Evolutionary conservation across 2,329 filamentous ascomycete species (phyloP).

Genomic region (Chaetoscypha palmicola): DNA sequence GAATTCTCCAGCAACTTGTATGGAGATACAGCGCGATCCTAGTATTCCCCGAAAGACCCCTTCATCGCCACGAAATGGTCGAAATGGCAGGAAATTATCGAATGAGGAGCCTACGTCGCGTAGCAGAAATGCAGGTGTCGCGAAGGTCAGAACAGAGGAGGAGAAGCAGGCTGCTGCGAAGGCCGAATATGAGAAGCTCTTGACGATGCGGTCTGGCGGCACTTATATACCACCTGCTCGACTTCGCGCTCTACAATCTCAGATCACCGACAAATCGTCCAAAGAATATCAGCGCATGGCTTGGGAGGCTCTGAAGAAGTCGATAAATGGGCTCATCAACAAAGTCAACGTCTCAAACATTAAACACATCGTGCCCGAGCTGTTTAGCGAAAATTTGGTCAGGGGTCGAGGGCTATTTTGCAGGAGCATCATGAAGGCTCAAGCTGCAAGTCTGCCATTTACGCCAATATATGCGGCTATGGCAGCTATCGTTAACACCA

Average conservation of each 20-base stretch:
- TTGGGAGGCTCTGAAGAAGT: slow-evolving; percentile 98
- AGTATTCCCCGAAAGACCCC: slow-evolving; percentile 10
- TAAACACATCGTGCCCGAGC: slow-evolving; percentile 91
- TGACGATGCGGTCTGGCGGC: slow-evolving; percentile 88
- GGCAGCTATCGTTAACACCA: slow-evolving; percentile 95
- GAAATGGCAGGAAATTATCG: slow-evolving; percentile 14
- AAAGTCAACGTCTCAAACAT: slow-evolving; percentile 98
- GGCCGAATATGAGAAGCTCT: slow-evolving; percentile 86
- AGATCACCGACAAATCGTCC: slow-evolving; percentile 92
- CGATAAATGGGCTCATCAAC: slow-evolving; percentile 97
- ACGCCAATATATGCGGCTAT: slow-evolving; percentile 95
- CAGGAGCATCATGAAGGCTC: slow-evolving; percentile 95
- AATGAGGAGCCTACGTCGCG: slow-evolving; percentile 13
- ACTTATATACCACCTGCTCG: slow-evolving; percentile 94
- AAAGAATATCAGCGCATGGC: slow-evolving; percentile 99
- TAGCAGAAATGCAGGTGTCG: slow-evolving; percentile 16
- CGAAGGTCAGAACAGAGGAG: slow-evolving; percentile 53
- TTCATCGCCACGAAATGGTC: slow-evolving; percentile 25
- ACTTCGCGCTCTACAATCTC: slow-evolving; percentile 83
- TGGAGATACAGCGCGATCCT: slow-evolving; percentile 11
- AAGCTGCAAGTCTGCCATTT: slow-evolving; percentile 90
- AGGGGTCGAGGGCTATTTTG: slow-evolving; percentile 90
- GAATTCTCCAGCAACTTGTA: slow-evolving; percentile 8
- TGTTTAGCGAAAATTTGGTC: slow-evolving; percentile 91
- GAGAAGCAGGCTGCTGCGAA: slow-evolving; percentile 84